Evolutionary conservation across 2,329 filamentous ascomycete species (phyloP).

Genomic region (Myotisia sp.): DNA sequence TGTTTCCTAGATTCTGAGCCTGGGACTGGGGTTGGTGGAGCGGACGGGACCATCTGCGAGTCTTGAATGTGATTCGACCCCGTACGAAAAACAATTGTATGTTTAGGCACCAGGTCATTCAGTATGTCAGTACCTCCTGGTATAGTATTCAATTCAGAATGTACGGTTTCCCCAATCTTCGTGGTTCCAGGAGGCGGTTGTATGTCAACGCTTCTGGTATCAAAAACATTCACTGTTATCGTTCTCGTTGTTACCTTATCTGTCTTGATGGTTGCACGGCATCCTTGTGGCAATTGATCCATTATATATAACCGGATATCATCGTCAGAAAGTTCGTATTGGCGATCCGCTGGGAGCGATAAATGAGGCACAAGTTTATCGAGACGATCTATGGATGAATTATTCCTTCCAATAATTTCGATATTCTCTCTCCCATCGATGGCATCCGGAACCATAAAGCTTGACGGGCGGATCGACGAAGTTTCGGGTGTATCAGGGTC

Average conservation of each 20-base stretch:
- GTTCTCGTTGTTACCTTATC: constrained; percentile 32
- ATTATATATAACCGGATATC: constrained; percentile 36
- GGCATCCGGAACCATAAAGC: constrained; percentile 27
- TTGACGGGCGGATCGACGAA: constrained; percentile 41
- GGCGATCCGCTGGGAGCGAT: constrained; percentile 22
- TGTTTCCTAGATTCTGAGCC: no score
- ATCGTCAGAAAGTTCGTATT: constrained; percentile 30
- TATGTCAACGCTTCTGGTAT: constrained; percentile 29
- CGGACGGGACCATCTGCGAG: constrained; percentile 17
- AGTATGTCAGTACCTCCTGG: not conserved
- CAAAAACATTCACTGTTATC: constrained; percentile 34
- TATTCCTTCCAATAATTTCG: constrained; percentile 26
- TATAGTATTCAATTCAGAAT: constrained; percentile 28
- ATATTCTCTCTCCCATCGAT: constrained; percentile 23
- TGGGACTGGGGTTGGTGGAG: not conserved
- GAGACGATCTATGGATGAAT: constrained; percentile 15
- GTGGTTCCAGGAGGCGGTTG: constrained; percentile 32
- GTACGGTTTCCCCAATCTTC: constrained; percentile 31
- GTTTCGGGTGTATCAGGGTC: constrained; percentile 33
- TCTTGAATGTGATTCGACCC: constrained; percentile 29
- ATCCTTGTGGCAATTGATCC: constrained; percentile 29
- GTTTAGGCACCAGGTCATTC: constrained; percentile 21
- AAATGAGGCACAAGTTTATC: constrained; percentile 16
- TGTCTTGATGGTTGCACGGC: constrained; percentile 30
- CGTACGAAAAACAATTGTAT: constrained; percentile 34